Evolutionary conservation across 305 asterid species (phyloP).

Genomic region (Solanum chacoense): DNA sequence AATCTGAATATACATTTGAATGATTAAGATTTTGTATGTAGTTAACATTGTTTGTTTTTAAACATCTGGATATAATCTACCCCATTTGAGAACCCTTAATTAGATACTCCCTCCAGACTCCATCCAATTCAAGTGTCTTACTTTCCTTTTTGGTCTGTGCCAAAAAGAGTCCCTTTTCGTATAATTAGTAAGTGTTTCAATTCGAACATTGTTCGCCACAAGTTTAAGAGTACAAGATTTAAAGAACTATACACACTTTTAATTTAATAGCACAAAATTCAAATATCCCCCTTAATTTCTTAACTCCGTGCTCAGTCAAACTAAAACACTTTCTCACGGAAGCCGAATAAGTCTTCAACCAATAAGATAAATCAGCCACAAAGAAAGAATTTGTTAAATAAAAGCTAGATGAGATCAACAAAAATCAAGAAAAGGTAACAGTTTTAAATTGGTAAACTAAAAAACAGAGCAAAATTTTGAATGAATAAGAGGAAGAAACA

Average conservation of each 20-base stretch:
- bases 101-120: neutral
- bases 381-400: neutral
- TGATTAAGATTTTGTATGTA: too few species aligned
- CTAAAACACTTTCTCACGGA: neutral
- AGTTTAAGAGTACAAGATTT: neutral
- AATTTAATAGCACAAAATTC: neutral
- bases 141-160: neutral
- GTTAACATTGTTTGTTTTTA: too few species aligned
- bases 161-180: neutral
- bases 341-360: neutral
- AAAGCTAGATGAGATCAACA: neutral
- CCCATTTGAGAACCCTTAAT: neutral
- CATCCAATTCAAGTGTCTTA: neutral
- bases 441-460: neutral
- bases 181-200: too few species aligned
- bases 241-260: neutral
- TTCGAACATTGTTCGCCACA: too few species aligned
- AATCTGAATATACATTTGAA: neutral
- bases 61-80: neutral
- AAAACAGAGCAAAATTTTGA: neutral
- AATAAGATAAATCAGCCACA: neutral
- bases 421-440: neutral
- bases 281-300: neutral
- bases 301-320: neutral
- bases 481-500: neutral